Evolutionary conservation across 495 filamentous ascomycete species (phyloP).

Genomic region (Lineolata rhizophorae): DNA sequence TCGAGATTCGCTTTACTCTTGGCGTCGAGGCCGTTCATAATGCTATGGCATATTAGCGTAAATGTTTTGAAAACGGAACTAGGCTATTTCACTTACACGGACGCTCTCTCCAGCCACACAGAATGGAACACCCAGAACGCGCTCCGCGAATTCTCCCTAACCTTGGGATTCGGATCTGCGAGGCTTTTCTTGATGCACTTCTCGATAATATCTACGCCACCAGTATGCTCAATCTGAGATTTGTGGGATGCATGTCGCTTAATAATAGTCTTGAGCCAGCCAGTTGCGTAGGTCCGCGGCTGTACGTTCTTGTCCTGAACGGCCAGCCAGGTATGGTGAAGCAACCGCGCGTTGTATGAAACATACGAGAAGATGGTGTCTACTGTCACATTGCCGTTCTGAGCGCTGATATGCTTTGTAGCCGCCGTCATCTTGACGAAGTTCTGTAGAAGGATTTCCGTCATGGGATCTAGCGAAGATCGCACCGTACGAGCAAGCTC

Average conservation of each 20-base stretch:
- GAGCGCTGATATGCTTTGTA: constrained; percentile 75
- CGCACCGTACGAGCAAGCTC: constrained; percentile 61
- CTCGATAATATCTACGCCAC: constrained; percentile 59
- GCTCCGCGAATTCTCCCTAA: constrained; percentile 60
- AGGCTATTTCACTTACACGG: constrained; percentile 32
- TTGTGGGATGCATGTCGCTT: constrained; percentile 61
- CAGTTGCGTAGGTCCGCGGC: constrained; percentile 51
- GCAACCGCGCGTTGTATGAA: constrained; percentile 52
- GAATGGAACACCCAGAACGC: constrained; percentile 66
- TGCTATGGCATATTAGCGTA: constrained; percentile 25
- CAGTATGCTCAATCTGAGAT: constrained; percentile 58
- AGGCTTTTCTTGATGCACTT: constrained; percentile 77
- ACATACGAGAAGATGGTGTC: constrained; percentile 54
- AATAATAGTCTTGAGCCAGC: constrained; percentile 68
- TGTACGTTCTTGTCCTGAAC: constrained; percentile 83
- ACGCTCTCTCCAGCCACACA: constrained; percentile 60
- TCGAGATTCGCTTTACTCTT: constrained; percentile 54
- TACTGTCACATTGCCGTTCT: constrained; percentile 55
- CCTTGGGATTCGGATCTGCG: constrained; percentile 64
- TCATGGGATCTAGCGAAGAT: constrained; percentile 63
- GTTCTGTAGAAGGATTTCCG: constrained; percentile 74
- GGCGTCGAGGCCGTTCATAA: constrained; percentile 51
- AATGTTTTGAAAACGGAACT: background rate
- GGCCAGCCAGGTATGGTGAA: constrained; percentile 64
- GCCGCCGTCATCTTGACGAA: constrained; percentile 69